Conservation (phyloP, 257 asterid species). For the Solanum clarkiae region DNA sequence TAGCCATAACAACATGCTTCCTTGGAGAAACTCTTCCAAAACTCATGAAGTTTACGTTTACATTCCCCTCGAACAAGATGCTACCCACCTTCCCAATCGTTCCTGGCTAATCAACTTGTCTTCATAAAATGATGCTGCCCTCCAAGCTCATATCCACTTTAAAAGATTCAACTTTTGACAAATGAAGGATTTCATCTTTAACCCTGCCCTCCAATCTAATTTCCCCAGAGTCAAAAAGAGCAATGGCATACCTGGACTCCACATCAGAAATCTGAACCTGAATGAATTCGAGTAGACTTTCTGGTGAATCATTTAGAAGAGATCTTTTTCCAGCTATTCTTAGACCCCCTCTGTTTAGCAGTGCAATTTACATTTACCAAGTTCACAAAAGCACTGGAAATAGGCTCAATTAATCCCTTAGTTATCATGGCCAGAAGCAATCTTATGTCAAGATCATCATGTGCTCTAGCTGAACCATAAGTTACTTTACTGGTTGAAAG, state of each 20-base stretch:
- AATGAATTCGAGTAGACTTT: slow-evolving; percentile 63
- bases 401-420: slow-evolving; percentile 88
- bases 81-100: slow-evolving; percentile 90
- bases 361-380: slow-evolving; percentile 84
- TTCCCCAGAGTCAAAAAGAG: slow-evolving; percentile 65
- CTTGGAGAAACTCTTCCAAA: slow-evolving; percentile 85
- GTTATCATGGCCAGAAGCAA: slow-evolving; percentile 91
- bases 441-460: slow-evolving; percentile 82
- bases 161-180: slow-evolving; percentile 72
- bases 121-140: slow-evolving; percentile 75
- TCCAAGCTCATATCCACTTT: slow-evolving; percentile 89
- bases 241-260: slow-evolving; percentile 74
- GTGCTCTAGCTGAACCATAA: slow-evolving; percentile 77
- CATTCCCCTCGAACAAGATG: slow-evolving; percentile 65
- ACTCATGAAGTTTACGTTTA: slow-evolving; percentile 80
- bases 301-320: slow-evolving; percentile 68
- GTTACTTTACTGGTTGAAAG: slow-evolving; percentile 52
- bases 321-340: slow-evolving; percentile 57
- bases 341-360: slow-evolving; percentile 83
- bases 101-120: slow-evolving; percentile 96
- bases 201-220: slow-evolving; percentile 74
- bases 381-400: slow-evolving; percentile 63
- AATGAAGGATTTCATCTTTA: slow-evolving; percentile 75
- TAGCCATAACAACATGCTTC: slow-evolving; percentile 88
- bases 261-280: slow-evolving; percentile 73